A percentile compares a stretch with the other conserved stretches of the same genome.
Evolutionary conservation across 164 flowering plant species (phyloP).

Genomic region (Aristolochia californica): DNA sequence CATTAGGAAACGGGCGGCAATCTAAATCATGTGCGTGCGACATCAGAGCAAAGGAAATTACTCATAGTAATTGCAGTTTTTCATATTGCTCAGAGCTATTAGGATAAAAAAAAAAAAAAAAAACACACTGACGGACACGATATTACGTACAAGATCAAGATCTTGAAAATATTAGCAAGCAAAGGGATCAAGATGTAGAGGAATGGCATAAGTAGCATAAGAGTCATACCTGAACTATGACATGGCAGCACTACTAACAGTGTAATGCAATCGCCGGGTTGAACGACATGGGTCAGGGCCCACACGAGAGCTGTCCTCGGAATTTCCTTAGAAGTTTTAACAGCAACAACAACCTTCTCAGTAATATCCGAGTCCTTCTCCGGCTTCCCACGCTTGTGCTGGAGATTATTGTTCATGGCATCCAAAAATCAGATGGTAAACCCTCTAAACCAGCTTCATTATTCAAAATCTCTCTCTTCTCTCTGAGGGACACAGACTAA

Average conservation of each 20-base stretch:
- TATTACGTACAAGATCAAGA: too few relatives aligned
- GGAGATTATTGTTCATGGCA: slow-evolving; percentile 20
- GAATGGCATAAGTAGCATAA: background rate
- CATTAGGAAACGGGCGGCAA: too few relatives aligned
- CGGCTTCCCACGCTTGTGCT: slow-evolving; percentile 29
- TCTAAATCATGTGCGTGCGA: too few relatives aligned
- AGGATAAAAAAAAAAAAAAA: too few relatives aligned
- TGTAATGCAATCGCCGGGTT: slow-evolving; percentile 85
- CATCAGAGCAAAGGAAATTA: too few relatives aligned
- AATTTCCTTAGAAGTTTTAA: slow-evolving; percentile 84
- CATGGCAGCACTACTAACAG: slow-evolving; percentile 84
- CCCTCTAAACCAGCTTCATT: slow-evolving; percentile 10
- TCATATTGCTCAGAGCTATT: too few relatives aligned
- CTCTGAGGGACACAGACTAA: background rate
- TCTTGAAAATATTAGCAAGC: too few relatives aligned
- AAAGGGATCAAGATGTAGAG: too few relatives aligned
- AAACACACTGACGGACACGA: too few relatives aligned
- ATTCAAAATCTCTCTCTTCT: background rate
- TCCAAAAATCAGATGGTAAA: slow-evolving; percentile 5
- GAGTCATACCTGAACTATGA: slow-evolving; percentile 48
- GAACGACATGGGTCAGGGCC: slow-evolving; percentile 98
- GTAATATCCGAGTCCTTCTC: slow-evolving; percentile 44
- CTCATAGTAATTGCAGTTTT: too few relatives aligned
- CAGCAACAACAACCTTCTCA: slow-evolving; percentile 86
- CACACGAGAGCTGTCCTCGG: slow-evolving; percentile 83